Evolutionary conservation across 495 filamentous ascomycete species (phyloP).

Genomic region (Penicillium argentinense): DNA sequence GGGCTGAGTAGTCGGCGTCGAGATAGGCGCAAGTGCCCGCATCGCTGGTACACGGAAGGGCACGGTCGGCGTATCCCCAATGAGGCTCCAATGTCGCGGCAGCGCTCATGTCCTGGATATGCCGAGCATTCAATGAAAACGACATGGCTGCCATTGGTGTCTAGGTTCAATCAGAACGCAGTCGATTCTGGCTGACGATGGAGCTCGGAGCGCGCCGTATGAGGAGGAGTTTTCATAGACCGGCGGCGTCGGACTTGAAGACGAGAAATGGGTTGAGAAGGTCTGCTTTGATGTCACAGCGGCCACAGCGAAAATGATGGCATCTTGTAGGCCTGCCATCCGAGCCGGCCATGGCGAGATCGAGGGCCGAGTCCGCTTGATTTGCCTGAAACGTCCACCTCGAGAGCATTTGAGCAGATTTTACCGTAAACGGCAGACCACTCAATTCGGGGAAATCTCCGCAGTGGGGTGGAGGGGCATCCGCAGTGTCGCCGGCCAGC

Average conservation of each 20-base stretch:
- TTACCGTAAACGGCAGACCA: not conserved
- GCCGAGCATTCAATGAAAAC: constrained; percentile 13
- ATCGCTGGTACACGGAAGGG: constrained; percentile 59
- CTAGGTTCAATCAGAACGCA: not conserved
- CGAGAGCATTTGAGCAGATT: constrained; percentile 26
- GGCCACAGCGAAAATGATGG: too few relatives aligned
- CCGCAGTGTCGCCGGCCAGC: not conserved
- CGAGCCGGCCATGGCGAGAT: too few relatives aligned
- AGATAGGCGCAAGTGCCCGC: constrained; percentile 62
- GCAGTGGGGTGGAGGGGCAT: not conserved
- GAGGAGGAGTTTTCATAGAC: too few relatives aligned
- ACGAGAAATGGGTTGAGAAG: too few relatives aligned
- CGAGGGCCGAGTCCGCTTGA: too few relatives aligned
- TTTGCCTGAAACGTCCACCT: not conserved
- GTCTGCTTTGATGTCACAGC: too few relatives aligned
- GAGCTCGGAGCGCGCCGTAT: not conserved
- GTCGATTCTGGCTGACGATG: not conserved
- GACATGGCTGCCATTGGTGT: not conserved
- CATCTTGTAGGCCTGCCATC: too few relatives aligned
- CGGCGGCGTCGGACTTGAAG: too few relatives aligned
- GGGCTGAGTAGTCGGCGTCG: constrained; percentile 58
- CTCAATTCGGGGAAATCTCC: constrained; percentile 1
- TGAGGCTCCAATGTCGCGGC: constrained; percentile 47
- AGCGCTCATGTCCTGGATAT: constrained; percentile 39
- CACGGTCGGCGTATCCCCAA: constrained; percentile 61